Evolutionary conservation across 306 rosid species (phyloP), one percentile per base, ranked within the genome.

Genomic region (Cicer judaicum): DNA sequence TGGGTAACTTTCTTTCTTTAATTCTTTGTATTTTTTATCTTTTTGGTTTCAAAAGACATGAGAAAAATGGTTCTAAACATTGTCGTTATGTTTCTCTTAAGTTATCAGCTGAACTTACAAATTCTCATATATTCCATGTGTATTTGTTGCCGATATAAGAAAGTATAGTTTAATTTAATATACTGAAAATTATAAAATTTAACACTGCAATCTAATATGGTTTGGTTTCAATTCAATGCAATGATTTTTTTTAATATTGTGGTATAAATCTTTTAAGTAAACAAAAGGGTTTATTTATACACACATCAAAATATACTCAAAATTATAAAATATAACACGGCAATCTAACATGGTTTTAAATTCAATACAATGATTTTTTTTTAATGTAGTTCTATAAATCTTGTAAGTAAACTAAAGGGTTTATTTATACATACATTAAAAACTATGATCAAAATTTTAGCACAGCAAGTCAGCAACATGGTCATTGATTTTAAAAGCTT

Each of bases 401-500:
- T 21, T 56, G 38, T 11, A 9, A 34, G 57, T 6, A 12, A 60
- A 34, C 1, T 1, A 34, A 12, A 60, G 10, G 18, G 43, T 60
- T 34, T 60, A 34, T 56, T 56, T 57, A 24, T 21, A 24, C 10
- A 57, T 36, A 14, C 49, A 64, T 41, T 0, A 41, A 41, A 64
- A 64, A 16, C 15, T 41, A 64, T 41, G 70, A 41, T 15, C 34
- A 41, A 64, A 5, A 15, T 10, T 64, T 41, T 15, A 5, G 43
- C 5, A 18, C 19, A 6, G 2, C 38, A 42, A 40, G 6, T 2
- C 13, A 24, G 34, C 34, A 24, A 24, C 34, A 24, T 2, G 14
- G 16, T 16, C 80, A 24, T 50, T 66, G 34, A 70, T 64, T 57
- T 64, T 44, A 65, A 65, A 64, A 41, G 64, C 19, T 8, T 43